Evolutionary conservation across 2,329 filamentous ascomycete genomes (phyloP), one percentile per base, ranked within the genome.

Genomic region (Pseudogymnoascus sp.): DNA sequence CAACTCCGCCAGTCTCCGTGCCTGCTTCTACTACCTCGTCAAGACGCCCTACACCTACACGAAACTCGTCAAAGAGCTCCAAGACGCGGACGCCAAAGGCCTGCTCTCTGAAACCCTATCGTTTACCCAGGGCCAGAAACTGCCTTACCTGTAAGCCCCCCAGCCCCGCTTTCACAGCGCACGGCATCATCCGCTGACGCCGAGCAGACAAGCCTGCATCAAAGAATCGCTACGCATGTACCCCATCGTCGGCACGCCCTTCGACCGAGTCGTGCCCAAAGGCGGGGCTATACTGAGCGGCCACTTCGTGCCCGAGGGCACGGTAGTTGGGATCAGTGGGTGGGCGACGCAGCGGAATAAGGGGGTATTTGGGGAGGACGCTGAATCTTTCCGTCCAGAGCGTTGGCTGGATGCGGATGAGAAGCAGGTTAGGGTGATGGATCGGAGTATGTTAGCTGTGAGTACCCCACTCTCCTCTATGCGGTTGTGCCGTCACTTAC

Each of bases 71-170:
- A 16, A 66, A 0, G 79, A 82, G 64, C 70, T 81, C 22, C 73
- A 77, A 35, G 64, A 61, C 12, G 31, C 63, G n/a, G 19, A 59
- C 46, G 50, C 50, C 11, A 65, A 63, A 3, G 53, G 62, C 3
- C 59, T 65, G 7, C 33, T 64, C 11, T 64, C 63, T 3, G 60
- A 66, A 4, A 26, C 50, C 5, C 61, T 72, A 24, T 67, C 67
- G 0, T 75, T 72, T 60, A 68, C 67, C 31, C 66, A 73, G 11
- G 65, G 68, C 2, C 70, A 72, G 62, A 64, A 69, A 2, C 68
- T 79, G 62, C 76, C 75, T 0, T 83, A 82, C 64, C 73, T 84
- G 40, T 43, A 43, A 43, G 40, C 40, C 2, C 16, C 16, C n/a
- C 16, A 5, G 2, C 7, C 4, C 38, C 7, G 35, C 16, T 41